phyloP scores from a whole-genome alignment of 306 rosid species.

The Vicia villosa region DNA sequence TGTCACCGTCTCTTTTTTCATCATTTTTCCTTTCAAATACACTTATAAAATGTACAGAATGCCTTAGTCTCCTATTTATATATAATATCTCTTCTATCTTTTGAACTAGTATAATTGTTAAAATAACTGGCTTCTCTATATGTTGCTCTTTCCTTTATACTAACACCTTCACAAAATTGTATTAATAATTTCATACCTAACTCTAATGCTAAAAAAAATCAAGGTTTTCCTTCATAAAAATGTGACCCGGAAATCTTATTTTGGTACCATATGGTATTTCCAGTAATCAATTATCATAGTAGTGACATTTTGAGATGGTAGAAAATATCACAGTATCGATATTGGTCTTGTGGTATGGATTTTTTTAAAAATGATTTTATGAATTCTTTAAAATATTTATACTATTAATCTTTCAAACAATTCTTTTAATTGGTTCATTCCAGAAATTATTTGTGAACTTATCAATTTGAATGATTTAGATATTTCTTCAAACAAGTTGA shows the following conservation, averaged over 20 bases:
- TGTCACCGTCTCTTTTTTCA: neutral
- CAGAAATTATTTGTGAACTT: too few relatives aligned
- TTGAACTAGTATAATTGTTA: neutral
- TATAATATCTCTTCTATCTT: neutral
- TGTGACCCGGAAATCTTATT: neutral
- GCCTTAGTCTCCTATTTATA: neutral
- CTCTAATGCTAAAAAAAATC: neutral
- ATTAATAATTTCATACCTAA: neutral
- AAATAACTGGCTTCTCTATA: neutral
- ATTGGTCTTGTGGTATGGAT: too few relatives aligned
- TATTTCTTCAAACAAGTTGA: too few relatives aligned
- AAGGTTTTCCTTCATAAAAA: neutral
- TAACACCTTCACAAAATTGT: neutral
- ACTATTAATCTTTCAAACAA: too few relatives aligned
- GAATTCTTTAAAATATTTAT: too few relatives aligned
- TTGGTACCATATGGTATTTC: neutral
- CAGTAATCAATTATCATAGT: neutral
- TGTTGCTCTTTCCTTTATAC: neutral
- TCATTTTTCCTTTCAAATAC: neutral
- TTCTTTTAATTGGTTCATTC: too few relatives aligned
- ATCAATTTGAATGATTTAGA: too few relatives aligned
- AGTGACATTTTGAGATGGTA: slow-evolving; percentile 23
- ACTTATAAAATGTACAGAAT: neutral
- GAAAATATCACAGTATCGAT: neutral
- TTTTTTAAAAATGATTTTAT: too few relatives aligned